phyloP scores from a whole-genome alignment of 805 yeast species.

The Candida ortonii region DNA sequence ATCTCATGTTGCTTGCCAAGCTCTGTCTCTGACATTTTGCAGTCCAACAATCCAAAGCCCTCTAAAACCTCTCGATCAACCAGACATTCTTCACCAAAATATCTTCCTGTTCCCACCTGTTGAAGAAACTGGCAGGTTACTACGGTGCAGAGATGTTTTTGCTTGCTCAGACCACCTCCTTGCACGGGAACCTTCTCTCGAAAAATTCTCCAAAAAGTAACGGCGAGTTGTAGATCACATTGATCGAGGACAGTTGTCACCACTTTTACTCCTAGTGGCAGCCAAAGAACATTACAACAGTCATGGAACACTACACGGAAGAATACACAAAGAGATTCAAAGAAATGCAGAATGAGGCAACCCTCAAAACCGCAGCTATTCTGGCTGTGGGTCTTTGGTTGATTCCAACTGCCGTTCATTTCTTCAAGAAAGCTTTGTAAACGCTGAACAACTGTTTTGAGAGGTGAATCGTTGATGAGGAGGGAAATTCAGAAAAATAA shows the following conservation, averaged over 20 bases:
- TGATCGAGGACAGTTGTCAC: too few species aligned
- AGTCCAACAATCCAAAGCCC: too few species aligned
- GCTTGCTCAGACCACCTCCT: neutral
- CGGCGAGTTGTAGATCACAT: neutral
- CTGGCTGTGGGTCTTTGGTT: conserved; percentile 65
- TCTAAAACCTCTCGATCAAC: conserved; percentile 1
- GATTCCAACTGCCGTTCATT: conserved; percentile 54
- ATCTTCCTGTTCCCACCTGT: neutral
- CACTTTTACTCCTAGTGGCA: too few species aligned
- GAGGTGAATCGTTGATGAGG: neutral
- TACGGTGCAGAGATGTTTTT: conserved; percentile 1
- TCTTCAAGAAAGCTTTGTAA: conserved; percentile 41
- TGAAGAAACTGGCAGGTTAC: too few species aligned
- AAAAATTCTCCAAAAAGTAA: neutral
- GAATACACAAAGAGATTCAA: conserved; percentile 51
- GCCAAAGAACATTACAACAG: too few species aligned
- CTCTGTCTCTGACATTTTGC: too few species aligned
- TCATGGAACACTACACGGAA: too few species aligned
- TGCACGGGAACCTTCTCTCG: neutral
- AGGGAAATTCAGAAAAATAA: too few species aligned
- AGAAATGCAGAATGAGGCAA: conserved; percentile 57
- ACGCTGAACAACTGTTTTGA: neutral
- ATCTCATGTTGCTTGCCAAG: too few species aligned
- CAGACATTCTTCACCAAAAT: neutral
- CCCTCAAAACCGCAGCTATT: conserved; percentile 57